Evolutionary conservation across 169 alveolate genomes (phyloP).

Genomic region (Plasmodium reichenowi): DNA sequence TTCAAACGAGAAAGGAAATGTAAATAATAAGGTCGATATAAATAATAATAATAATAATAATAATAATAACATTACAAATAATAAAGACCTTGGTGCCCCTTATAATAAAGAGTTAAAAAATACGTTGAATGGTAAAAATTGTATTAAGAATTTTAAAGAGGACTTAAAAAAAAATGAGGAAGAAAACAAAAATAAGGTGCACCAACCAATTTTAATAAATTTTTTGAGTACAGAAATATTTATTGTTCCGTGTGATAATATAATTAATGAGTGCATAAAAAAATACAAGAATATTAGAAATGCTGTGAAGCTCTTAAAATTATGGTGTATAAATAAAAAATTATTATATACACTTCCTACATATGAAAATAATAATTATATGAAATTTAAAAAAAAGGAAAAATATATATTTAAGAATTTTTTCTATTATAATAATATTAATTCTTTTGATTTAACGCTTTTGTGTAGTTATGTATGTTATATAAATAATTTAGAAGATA

Average conservation of each 20-base stretch:
- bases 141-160: too few species aligned
- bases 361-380: neutral
- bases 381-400: slow-evolving; percentile 4
- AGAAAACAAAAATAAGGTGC: neutral
- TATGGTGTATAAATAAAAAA: slow-evolving; percentile 45
- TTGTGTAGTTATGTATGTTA: slow-evolving; percentile 34
- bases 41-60: neutral
- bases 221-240: slow-evolving; percentile 15
- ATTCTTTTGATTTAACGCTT: slow-evolving; percentile 17
- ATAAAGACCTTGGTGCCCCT: neutral
- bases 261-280: neutral
- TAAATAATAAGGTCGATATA: neutral
- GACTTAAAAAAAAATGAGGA: too few species aligned
- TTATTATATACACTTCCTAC: slow-evolving; percentile 11
- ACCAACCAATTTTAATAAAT: neutral
- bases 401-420: neutral
- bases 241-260: slow-evolving; percentile 13
- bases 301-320: slow-evolving; percentile 29
- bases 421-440: slow-evolving; percentile 19
- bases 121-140: too few species aligned
- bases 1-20: neutral
- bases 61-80: neutral
- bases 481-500: slow-evolving; percentile 6
- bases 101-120: too few species aligned
- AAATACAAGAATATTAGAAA: slow-evolving; percentile 4